Conservation (phyloP, 176 grass and related monocot species). For the Aegilops bicornis region DNA sequence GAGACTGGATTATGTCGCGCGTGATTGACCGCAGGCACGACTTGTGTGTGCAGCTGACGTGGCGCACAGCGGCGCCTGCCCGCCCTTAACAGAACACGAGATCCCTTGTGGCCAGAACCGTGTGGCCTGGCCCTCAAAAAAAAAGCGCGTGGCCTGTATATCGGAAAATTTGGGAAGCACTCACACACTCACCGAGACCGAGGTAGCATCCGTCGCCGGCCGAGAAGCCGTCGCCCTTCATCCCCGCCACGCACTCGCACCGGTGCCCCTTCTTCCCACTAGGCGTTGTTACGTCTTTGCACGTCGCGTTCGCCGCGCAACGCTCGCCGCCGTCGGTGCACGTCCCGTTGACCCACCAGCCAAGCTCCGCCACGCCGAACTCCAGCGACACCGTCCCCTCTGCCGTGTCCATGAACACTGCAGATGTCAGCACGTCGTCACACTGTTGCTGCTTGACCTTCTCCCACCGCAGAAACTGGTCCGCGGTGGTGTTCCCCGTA, state of each 20-base stretch:
- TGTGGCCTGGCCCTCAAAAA: not conserved
- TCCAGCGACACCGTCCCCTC: not conserved
- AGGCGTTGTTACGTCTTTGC: not conserved
- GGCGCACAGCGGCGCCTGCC: not conserved
- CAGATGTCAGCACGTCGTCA: slow-evolving; percentile 26
- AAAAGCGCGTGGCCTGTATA: no score
- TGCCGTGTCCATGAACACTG: not conserved
- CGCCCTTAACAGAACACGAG: not conserved
- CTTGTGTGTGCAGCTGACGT: not conserved
- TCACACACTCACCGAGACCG: not conserved
- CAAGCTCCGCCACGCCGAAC: slow-evolving; percentile 44
- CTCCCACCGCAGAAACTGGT: not conserved
- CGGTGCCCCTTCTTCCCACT: not conserved
- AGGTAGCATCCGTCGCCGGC: slow-evolving; percentile 50
- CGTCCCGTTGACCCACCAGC: slow-evolving; percentile 65
- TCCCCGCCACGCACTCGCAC: slow-evolving; percentile 40
- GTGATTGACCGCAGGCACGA: no score
- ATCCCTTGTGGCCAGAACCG: not conserved
- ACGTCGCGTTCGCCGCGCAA: slow-evolving; percentile 54
- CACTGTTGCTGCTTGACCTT: not conserved
- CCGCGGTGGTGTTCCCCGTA: no score
- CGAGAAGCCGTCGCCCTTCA: slow-evolving; percentile 57
- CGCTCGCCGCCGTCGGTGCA: not conserved
- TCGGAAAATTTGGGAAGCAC: no score
- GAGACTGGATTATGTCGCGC: no score